Conservation (phyloP, 2,329 filamentous ascomycete species). For the Davidsoniella australis region DNA sequence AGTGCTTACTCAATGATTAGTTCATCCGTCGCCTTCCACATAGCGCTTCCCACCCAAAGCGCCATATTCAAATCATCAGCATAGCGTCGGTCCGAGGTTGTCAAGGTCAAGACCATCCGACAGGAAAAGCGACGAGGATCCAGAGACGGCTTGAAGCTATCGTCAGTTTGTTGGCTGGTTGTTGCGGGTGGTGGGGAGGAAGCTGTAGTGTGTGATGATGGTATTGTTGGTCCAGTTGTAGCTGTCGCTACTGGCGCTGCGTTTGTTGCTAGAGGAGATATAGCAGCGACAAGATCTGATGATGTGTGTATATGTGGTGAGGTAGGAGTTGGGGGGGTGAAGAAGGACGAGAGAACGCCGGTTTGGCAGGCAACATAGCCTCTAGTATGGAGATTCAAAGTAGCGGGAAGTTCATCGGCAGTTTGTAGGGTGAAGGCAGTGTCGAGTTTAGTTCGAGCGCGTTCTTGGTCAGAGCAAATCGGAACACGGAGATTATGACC, state of each 20-base stretch:
- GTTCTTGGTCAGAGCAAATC: neutral
- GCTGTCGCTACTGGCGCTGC: too few relatives aligned
- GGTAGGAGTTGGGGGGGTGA: slow-evolving; percentile 15
- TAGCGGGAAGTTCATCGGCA: slow-evolving; percentile 28
- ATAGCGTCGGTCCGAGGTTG: slow-evolving; percentile 32
- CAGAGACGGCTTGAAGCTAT: slow-evolving; percentile 12
- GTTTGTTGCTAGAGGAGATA: too few relatives aligned
- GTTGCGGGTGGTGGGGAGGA: too few relatives aligned
- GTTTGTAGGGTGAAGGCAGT: slow-evolving; percentile 31
- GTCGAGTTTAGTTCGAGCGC: slow-evolving; percentile 9
- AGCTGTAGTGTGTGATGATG: too few relatives aligned
- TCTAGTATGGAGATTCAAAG: slow-evolving; percentile 28
- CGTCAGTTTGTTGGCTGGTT: too few relatives aligned
- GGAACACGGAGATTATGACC: slow-evolving; percentile 22
- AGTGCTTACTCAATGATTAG: slow-evolving; percentile 29
- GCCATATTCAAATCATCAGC: slow-evolving; percentile 31
- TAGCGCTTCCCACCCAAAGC: slow-evolving; percentile 32
- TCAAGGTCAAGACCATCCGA: slow-evolving; percentile 31
- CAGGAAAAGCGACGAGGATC: slow-evolving; percentile 30
- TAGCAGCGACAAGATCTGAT: too few relatives aligned
- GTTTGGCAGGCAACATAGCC: slow-evolving; percentile 31
- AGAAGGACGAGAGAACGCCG: slow-evolving; percentile 25
- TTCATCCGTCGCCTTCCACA: slow-evolving; percentile 26
- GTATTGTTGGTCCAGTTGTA: too few relatives aligned
- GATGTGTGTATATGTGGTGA: too few relatives aligned